Evolutionary conservation across 2,329 filamentous ascomycete genomes (phyloP).

Genomic region (Graphilbum fragrans): DNA sequence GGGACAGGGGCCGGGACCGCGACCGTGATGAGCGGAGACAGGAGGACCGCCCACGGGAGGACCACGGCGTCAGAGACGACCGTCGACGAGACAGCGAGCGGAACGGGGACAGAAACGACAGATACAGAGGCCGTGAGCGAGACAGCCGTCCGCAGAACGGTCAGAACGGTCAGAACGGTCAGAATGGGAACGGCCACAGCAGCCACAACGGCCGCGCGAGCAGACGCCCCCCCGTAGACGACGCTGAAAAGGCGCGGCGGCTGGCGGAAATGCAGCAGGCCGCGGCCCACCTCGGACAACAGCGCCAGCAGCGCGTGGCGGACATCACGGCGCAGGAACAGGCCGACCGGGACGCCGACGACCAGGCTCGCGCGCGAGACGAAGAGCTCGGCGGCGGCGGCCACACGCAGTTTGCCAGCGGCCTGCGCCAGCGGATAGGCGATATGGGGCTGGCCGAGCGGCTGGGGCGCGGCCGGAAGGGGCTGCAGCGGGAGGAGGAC

Average conservation of each 20-base stretch:
- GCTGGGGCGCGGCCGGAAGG: slow-evolving; percentile 34
- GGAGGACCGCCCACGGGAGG: not conserved
- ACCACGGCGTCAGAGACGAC: not conserved
- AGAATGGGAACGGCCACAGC: not conserved
- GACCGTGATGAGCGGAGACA: not conserved
- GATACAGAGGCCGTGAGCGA: slow-evolving; percentile 1
- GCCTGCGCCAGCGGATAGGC: slow-evolving; percentile 46
- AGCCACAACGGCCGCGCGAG: not conserved
- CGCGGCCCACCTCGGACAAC: slow-evolving; percentile 56
- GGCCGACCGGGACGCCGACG: slow-evolving; percentile 52
- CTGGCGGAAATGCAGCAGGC: slow-evolving; percentile 63
- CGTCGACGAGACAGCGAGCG: slow-evolving; percentile 4
- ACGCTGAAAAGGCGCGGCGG: slow-evolving; percentile 51
- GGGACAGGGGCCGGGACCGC: not conserved
- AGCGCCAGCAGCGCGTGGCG: slow-evolving; percentile 55
- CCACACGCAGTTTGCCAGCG: slow-evolving; percentile 43
- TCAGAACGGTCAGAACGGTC: too few relatives aligned
- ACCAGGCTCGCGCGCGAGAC: slow-evolving; percentile 44
- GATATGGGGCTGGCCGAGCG: slow-evolving; percentile 39
- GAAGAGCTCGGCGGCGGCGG: slow-evolving; percentile 2
- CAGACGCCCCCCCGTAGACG: slow-evolving; percentile 11
- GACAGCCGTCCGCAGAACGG: too few relatives aligned
- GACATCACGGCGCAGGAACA: slow-evolving; percentile 55
- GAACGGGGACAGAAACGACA: slow-evolving; percentile 5
- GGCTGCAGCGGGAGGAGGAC: slow-evolving; percentile 33